Base-by-base conservation (phyloP, 2,329 filamentous ascomycete genomes). In the Neospermospora avenae region DNA sequence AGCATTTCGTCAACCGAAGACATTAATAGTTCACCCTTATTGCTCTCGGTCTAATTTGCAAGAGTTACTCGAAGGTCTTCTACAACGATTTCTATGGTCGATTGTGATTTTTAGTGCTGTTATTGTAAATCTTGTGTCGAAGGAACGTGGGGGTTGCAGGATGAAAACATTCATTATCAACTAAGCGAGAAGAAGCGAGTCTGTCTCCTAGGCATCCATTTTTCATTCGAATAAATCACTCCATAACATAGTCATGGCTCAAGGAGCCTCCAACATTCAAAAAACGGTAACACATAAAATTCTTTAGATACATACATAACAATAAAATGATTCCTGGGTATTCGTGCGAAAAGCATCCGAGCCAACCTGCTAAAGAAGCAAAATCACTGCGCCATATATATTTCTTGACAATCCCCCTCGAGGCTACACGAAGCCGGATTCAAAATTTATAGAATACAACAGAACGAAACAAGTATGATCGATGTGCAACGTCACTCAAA, bases 251-350 rank as follows among this genome's bases (percentile, higher is more conserved):
- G 11, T 49, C 25, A 31, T 31, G n/a, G n/a, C n/a, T n/a, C n/a
- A n/a, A n/a, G n/a, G n/a, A n/a, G n/a, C n/a, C 24, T n/a, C 6
- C 3, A 16, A 48, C n/a, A 10, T 25, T n/a, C n/a, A n/a, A 34
- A 35, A 56, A 35, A 10, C 13, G 28, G 7, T 18, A 18, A 37
- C 44, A 24, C 20, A 31, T 49, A 46, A 48, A 28, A 34, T 49
- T 41, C 20, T 28, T 53, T 53, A 37, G 45, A 52, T 53, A 52
- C 20, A 56, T 53, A 52, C 20, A 58, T 10, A 53, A 46, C 25
- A 25, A 57, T 20, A n/a, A 31, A 53, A 52, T 53, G 22, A 54
- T 53, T 49, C 53, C 46, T 57, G 61, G 62, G 62, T 64, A 64
- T 64, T 60, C 53, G 60, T 52, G 46, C 7, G 31, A 35, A 39